Base-by-base conservation (phyloP, 306 rosid genomes). In the Datisca glomerata region DNA sequence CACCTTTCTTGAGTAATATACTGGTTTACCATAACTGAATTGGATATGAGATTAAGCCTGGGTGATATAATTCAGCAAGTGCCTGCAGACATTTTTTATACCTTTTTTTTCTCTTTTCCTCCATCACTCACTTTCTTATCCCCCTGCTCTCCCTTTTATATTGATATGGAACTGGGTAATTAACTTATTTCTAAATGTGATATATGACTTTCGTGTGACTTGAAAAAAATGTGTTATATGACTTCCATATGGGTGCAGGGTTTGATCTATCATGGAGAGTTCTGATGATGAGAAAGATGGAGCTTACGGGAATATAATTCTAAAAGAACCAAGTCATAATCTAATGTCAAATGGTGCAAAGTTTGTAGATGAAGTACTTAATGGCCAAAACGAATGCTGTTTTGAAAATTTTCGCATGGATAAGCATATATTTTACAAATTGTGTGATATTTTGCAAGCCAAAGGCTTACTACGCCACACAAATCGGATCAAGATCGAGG, bases 401-500 rank as follows among this genome's bases (percentile, higher is more conserved):
- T 35, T 64, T 43, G 91, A 86, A 19, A 78, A 78, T 43, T 81
- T 86, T 37, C 86, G 93, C 58, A 86, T 86, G 93, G 93, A 86
- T 52, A 86, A 78, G 56, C 76, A 41, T 43, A 63, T 81, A 23
- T 86, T 86, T 45, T 81, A 81, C 53, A 86, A 81, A 67, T 53
- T 81, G 68, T 81, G 96, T 63, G 83, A 81, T 68, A 78, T 78
- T 61, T 67, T 86, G 59, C 93, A 78, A 78, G 73, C 76, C 41
- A 81, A 73, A 60, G 93, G 93, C 54, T 75, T 86, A 52, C 62
- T 86, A 24, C 93, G 73, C 45, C 85, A 86, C 60, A 78, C 96
- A 47, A 81, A 81, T 63, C 71, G 91, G 40, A 78, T 86, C 59
- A 86, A 86, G 84, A 75, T 86, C 49, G 93, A 86, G 54, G 96